phyloP scores from a whole-genome alignment of 257 asterid species.

The Gardenia jasminoides region DNA sequence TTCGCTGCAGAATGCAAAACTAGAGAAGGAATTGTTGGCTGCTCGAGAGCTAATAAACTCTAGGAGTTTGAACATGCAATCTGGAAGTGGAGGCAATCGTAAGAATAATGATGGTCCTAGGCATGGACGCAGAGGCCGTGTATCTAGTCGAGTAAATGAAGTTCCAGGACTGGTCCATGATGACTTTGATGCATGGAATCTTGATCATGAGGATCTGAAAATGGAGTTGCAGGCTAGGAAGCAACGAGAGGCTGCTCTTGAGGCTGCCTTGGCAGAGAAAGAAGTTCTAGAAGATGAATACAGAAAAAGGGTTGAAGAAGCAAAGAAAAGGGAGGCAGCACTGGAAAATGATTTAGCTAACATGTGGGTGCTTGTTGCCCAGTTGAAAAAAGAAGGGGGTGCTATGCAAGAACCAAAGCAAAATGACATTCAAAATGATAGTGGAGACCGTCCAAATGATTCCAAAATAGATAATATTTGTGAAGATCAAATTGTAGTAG shows the following conservation, averaged over 20 bases:
- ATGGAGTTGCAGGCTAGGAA: constrained; percentile 90
- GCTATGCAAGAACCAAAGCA: constrained; percentile 40
- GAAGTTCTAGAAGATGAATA: constrained; percentile 75
- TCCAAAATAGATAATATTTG: constrained; percentile 36
- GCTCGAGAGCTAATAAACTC: constrained; percentile 58
- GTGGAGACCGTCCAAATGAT: constrained; percentile 33
- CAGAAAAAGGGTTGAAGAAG: constrained; percentile 74
- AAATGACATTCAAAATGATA: constrained; percentile 34
- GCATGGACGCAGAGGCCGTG: constrained; percentile 60
- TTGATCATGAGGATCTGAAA: constrained; percentile 68
- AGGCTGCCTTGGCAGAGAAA: constrained; percentile 88
- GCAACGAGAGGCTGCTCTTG: constrained; percentile 78
- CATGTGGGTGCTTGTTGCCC: constrained; percentile 99
- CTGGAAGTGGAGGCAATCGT: constrained; percentile 50
- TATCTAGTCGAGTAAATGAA: constrained; percentile 52
- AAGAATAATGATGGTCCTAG: constrained; percentile 53
- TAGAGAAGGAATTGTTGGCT: constrained; percentile 72
- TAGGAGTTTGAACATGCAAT: constrained; percentile 42
- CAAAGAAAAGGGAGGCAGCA: constrained; percentile 82
- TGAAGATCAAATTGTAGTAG: constrained; percentile 39
- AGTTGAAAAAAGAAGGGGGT: constrained; percentile 72
- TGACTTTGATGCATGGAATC: constrained; percentile 79
- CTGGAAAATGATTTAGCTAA: constrained; percentile 96
- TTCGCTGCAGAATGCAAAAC: constrained; percentile 70
- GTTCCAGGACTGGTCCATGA: constrained; percentile 49